A percentile compares a stretch with the other conserved stretches of the same genome.
phyloP scores from a whole-genome alignment of 805 yeast genomes.

The Metschnikowia chrysomelidarum region DNA sequence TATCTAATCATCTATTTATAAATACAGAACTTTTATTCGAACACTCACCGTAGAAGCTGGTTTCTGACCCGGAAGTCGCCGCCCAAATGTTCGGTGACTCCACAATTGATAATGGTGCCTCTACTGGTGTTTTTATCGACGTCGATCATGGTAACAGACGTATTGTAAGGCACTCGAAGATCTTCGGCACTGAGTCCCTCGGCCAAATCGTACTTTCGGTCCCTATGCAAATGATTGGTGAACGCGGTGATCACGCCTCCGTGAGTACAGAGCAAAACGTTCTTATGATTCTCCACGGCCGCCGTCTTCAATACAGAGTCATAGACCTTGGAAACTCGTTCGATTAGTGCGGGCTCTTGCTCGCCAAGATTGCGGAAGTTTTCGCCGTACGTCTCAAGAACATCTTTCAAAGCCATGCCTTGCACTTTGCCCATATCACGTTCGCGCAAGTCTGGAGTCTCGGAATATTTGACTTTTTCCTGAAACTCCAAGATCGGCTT shows the following conservation, averaged over 20 bases:
- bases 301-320: slow-evolving; percentile 39
- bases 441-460: slow-evolving; percentile 51
- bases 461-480: slow-evolving; percentile 24
- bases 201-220: slow-evolving; percentile 35
- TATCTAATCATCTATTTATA: neutral
- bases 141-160: slow-evolving; percentile 70
- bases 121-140: slow-evolving; percentile 37
- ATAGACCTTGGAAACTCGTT: slow-evolving; percentile 51
- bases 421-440: slow-evolving; percentile 74
- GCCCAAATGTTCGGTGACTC: slow-evolving; percentile 69
- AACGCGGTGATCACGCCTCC: slow-evolving; percentile 77
- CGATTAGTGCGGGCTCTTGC: slow-evolving; percentile 40
- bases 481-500: slow-evolving; percentile 37
- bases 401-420: slow-evolving; percentile 70
- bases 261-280: slow-evolving; percentile 67
- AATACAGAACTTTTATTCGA: neutral
- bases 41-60: slow-evolving; percentile 13
- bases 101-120: slow-evolving; percentile 54
- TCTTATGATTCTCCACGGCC: slow-evolving; percentile 33
- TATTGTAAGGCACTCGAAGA: slow-evolving; percentile 66
- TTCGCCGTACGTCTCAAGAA: slow-evolving; percentile 55
- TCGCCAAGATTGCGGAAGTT: slow-evolving; percentile 70
- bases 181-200: slow-evolving; percentile 38
- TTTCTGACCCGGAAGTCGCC: slow-evolving; percentile 29
- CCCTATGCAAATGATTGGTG: slow-evolving; percentile 47